These are phyloP conservation scores for Aspergillus avenaceus DNA, from an alignment of 495 filamentous ascomycete genomes.

Conservation along the genomic window DNA sequence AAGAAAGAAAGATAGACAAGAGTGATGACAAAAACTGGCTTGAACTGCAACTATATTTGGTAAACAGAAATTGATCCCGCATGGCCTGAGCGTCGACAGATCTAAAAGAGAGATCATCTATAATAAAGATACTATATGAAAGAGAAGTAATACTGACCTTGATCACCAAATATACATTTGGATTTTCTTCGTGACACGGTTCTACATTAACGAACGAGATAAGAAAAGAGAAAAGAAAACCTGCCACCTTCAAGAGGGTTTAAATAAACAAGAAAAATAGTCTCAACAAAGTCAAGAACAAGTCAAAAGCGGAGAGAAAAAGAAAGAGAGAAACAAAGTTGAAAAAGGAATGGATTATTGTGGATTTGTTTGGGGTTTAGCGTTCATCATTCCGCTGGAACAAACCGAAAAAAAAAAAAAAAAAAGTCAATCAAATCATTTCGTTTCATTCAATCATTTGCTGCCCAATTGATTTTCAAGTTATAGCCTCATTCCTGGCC, in stretches of 20 bases:
- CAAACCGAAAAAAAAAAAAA: too few species aligned
- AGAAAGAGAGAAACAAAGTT: background rate
- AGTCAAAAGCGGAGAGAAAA: background rate
- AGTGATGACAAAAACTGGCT: background rate
- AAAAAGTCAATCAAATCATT: constrained; percentile 11
- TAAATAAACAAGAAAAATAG: background rate
- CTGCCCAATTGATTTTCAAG: constrained; percentile 18
- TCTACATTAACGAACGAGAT: too few species aligned
- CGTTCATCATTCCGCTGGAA: constrained; percentile 5
- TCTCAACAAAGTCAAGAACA: background rate
- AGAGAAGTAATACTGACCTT: too few species aligned
- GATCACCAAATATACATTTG: too few species aligned
- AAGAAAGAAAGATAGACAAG: constrained; percentile 1
- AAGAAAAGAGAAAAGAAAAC: too few species aligned
- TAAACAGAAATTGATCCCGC: constrained; percentile 4
- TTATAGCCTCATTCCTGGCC: constrained; percentile 12
- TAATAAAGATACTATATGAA: background rate
- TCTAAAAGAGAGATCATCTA: too few species aligned
- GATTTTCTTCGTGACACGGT: too few species aligned
- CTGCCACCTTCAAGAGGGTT: too few species aligned
- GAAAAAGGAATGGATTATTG: too few species aligned
- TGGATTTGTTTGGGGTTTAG: constrained; percentile 1
- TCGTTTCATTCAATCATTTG: constrained; percentile 6
- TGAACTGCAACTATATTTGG: too few species aligned
- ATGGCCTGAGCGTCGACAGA: constrained; percentile 10